Conservation (phyloP, 192 early-diverging fungal species). For the Podila epicladia region DNA sequence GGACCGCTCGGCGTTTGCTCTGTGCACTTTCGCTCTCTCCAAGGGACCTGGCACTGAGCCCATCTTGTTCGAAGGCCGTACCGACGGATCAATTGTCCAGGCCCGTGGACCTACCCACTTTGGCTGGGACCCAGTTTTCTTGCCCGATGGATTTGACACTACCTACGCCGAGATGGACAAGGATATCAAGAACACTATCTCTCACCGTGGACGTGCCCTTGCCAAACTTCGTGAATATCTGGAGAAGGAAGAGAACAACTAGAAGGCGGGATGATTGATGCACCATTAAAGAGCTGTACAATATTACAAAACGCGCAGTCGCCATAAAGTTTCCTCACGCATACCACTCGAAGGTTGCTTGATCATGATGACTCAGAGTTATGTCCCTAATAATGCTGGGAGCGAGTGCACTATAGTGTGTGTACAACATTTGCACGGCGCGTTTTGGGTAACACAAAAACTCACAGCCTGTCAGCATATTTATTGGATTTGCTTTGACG, state of each 20-base stretch:
- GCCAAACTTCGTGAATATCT: conserved; percentile 65
- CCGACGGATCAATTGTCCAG: conserved; percentile 84
- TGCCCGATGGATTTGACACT: conserved; percentile 78
- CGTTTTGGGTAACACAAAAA: no score
- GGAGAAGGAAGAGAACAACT: conserved; percentile 21
- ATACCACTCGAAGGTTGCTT: no score
- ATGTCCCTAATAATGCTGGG: no score
- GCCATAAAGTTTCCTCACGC: no score
- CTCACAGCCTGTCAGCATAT: no score
- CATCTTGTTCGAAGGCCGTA: conserved; percentile 88
- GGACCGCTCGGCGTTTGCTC: conserved; percentile 87
- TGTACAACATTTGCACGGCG: no score
- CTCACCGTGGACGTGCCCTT: conserved; percentile 84
- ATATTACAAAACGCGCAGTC: no score
- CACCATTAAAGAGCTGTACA: no score
- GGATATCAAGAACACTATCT: conserved; percentile 87
- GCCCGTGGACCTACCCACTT: conserved; percentile 85
- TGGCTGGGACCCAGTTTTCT: conserved; percentile 98
- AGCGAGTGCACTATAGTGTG: no score
- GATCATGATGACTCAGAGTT: no score
- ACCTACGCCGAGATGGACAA: conserved; percentile 94
- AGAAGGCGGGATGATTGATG: background rate
- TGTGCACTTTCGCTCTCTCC: conserved; percentile 93
- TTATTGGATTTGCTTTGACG: no score
- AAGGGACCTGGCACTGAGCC: conserved; percentile 83